These are phyloP conservation scores for Termitomyces sp. DNA, from an alignment of 768 basidiomycete species.

Conservation along the genomic window DNA sequence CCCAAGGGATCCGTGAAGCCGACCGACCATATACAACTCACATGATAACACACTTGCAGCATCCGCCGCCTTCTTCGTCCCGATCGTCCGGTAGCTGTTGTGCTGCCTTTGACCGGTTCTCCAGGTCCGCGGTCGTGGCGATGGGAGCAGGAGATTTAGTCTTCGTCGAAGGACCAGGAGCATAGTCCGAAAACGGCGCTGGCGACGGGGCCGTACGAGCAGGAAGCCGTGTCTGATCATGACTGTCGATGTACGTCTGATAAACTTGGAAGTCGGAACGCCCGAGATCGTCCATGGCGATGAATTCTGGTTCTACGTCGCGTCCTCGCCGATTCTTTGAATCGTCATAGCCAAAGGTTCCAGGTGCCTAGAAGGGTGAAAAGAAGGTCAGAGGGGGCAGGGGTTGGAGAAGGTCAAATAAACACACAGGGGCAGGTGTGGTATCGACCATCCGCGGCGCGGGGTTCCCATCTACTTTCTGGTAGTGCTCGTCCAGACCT, in stretches of 20 bases:
- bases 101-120: slow-evolving; percentile 18
- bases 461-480: slow-evolving; percentile 64
- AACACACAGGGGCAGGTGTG: slow-evolving; percentile 54
- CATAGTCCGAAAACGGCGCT: slow-evolving; percentile 62
- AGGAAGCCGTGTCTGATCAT: slow-evolving; percentile 26
- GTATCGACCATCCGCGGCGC: slow-evolving; percentile 40
- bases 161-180: slow-evolving; percentile 22
- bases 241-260: slow-evolving; percentile 8
- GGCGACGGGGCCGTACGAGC: slow-evolving; percentile 43
- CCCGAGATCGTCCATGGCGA: slow-evolving; percentile 69
- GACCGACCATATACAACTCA: slow-evolving; percentile 31
- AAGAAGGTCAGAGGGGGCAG: background rate
- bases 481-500: slow-evolving; percentile 67
- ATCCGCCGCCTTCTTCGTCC: slow-evolving; percentile 50
- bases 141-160: slow-evolving; percentile 14
- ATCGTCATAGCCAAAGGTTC: slow-evolving; percentile 76
- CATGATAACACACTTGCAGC: slow-evolving; percentile 85
- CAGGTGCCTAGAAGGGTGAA: slow-evolving; percentile 53
- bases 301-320: slow-evolving; percentile 30
- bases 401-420: background rate
- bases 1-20: background rate
- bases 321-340: slow-evolving; percentile 59
- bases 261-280: slow-evolving; percentile 22
- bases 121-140: slow-evolving; percentile 17
- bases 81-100: slow-evolving; percentile 42